Conservation (phyloP, 345 rosid genomes). For the Passiflora organensis region DNA sequence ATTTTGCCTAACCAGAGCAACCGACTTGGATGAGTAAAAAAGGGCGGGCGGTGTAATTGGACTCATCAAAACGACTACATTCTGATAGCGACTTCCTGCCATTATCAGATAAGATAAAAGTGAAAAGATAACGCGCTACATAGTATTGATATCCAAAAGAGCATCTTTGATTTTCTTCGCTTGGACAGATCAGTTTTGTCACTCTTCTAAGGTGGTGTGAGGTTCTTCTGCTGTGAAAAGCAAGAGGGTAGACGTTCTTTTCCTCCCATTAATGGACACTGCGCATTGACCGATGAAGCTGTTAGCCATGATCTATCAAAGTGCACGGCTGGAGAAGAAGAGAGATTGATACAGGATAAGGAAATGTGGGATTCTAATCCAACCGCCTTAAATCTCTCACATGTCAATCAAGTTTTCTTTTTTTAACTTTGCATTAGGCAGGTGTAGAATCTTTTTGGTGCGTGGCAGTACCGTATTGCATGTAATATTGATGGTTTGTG, state of each 20-base stretch:
- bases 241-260: slow-evolving; percentile 17
- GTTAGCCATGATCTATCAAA: too few species aligned
- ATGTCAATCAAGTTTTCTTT: too few species aligned
- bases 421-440: too few species aligned
- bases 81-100: not conserved
- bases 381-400: too few species aligned
- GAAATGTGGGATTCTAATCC: too few species aligned
- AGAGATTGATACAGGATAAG: too few species aligned
- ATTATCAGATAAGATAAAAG: not conserved
- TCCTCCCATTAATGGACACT: slow-evolving; percentile 8
- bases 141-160: not conserved
- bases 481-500: too few species aligned
- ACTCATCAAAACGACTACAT: not conserved
- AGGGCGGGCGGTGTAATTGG: not conserved
- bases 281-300: slow-evolving; percentile 7
- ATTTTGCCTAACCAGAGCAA: slow-evolving; percentile 23
- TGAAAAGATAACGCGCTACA: not conserved
- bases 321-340: too few species aligned
- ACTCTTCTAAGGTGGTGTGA: too few species aligned
- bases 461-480: too few species aligned
- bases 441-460: too few species aligned
- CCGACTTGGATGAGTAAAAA: slow-evolving; percentile 12
- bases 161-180: not conserved
- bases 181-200: not conserved
- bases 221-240: too few species aligned